These are phyloP conservation scores for Boletus huronensis DNA, from an alignment of 768 basidiomycete genomes.

Conservation along the genomic window DNA sequence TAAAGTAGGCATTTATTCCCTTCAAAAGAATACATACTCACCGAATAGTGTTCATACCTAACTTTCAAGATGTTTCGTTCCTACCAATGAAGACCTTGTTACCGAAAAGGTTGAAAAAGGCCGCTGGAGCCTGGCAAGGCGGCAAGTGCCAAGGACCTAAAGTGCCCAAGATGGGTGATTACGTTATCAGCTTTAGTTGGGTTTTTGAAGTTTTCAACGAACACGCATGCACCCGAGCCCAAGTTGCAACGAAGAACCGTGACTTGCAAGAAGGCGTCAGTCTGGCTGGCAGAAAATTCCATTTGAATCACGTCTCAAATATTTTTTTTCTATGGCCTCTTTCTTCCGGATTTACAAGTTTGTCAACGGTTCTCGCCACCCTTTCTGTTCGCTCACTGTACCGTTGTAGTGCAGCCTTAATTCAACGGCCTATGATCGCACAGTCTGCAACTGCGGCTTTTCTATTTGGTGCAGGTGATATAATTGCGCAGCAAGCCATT, in stretches of 20 bases:
- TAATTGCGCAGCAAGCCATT: slow-evolving; percentile 83
- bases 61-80: not conserved
- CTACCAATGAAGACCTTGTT: not conserved
- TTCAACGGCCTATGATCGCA: slow-evolving; percentile 58
- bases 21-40: not conserved
- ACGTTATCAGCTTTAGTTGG: not conserved
- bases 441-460: slow-evolving; percentile 64
- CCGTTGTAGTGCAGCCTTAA: slow-evolving; percentile 47
- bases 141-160: no score
- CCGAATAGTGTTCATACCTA: not conserved
- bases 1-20: not conserved
- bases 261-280: not conserved
- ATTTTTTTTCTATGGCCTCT: slow-evolving; percentile 40
- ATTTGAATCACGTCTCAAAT: not conserved
- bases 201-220: not conserved
- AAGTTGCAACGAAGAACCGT: not conserved
- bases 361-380: slow-evolving; percentile 7
- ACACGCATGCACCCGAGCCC: not conserved
- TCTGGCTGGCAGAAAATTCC: not conserved
- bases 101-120: no score
- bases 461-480: slow-evolving; percentile 71
- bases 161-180: not conserved
- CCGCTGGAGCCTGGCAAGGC: no score
- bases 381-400: slow-evolving; percentile 8
- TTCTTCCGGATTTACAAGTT: slow-evolving; percentile 44